phyloP scores from a whole-genome alignment of 2,329 filamentous ascomycete species.

The Stylonectria norvegica region DNA sequence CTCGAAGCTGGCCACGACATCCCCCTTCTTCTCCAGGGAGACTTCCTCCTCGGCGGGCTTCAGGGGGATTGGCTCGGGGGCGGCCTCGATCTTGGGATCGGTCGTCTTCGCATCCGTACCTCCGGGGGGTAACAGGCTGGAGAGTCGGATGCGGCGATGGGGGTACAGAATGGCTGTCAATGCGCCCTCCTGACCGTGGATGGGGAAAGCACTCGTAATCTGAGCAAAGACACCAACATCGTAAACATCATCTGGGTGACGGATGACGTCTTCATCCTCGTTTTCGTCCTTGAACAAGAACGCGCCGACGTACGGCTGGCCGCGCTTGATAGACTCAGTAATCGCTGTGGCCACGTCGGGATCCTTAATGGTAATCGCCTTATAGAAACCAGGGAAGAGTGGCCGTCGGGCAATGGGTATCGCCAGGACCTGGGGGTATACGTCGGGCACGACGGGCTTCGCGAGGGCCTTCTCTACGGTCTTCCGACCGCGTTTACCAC shows the following conservation, averaged over 20 bases:
- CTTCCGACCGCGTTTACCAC: conserved; percentile 70
- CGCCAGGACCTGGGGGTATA: conserved; percentile 96
- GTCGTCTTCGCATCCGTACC: conserved; percentile 49
- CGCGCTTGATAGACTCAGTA: conserved; percentile 92
- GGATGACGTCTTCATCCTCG: conserved; percentile 89
- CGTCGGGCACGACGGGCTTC: conserved; percentile 86
- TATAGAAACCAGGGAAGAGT: conserved; percentile 97
- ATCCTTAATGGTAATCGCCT: conserved; percentile 94
- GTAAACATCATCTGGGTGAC: conserved; percentile 85
- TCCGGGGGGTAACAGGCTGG: conserved; percentile 71
- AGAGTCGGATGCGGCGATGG: conserved; percentile 89
- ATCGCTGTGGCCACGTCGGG: conserved; percentile 88
- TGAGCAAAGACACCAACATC: conserved; percentile 97
- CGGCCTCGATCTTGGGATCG: conserved; percentile 46
- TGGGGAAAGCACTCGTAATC: conserved; percentile 92
- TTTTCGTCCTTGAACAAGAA: conserved; percentile 97
- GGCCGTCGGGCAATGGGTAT: conserved; percentile 93
- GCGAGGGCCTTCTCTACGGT: conserved; percentile 71
- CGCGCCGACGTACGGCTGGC: conserved; percentile 94
- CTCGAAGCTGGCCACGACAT: conserved; percentile 96
- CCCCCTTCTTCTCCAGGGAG: conserved; percentile 71
- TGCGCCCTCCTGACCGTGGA: conserved; percentile 77
- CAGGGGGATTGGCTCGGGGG: conserved; percentile 57
- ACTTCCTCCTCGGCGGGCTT: conserved; percentile 53
- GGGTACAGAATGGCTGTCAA: conserved; percentile 94